Evolutionary conservation across 306 rosid species (phyloP), one percentile per base, ranked within the genome.

Genomic region (Vigna hirtella): DNA sequence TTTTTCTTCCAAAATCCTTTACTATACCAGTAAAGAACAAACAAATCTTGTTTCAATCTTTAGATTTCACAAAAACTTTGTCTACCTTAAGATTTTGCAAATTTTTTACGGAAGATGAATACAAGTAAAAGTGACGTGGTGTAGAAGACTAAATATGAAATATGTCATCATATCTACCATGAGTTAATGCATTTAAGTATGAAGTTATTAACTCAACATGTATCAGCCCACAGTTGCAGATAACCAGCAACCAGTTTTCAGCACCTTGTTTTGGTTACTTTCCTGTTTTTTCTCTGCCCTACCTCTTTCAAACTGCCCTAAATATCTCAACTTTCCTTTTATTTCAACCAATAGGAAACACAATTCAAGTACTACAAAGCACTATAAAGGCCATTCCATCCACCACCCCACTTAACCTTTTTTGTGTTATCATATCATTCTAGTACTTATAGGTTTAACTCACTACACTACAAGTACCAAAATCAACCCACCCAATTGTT

Each of bases 201-300:
- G 74, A 61, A 70, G 38, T 34, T 16, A 47, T n/a, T 63, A 63
- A 69, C 50, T 15, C 79, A 8, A 45, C 32, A 9, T 30, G 34
- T 6, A 20, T 61, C 80, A 73, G 83, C 86, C 83, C 86, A 83
- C 83, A 79, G 83, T 72, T 13, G 62, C 77, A 72, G 11, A 68
- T 48, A 81, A 81, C 71, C 76, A 73, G 80, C 80, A 81, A 75
- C 85, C 81, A 81, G 59, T 11, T 66, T 26, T 75, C 56, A 74
- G 86, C 83, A 79, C 81, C 74, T 68, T 30, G 86, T 83, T 83
- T 83, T 83, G 72, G 74, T 52, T 73, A 58, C 1, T 73, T 83
- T 68, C 81, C 77, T 51, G 73, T 74, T 83, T 83, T 40, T 68
- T 40, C 49, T 55, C 22, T 51, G 8, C 52, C 63, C n/a, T 56